Evolutionary conservation across 129 eudicot species (phyloP), one percentile per base, ranked within the genome.

Genomic region (Erigeron canadensis): DNA sequence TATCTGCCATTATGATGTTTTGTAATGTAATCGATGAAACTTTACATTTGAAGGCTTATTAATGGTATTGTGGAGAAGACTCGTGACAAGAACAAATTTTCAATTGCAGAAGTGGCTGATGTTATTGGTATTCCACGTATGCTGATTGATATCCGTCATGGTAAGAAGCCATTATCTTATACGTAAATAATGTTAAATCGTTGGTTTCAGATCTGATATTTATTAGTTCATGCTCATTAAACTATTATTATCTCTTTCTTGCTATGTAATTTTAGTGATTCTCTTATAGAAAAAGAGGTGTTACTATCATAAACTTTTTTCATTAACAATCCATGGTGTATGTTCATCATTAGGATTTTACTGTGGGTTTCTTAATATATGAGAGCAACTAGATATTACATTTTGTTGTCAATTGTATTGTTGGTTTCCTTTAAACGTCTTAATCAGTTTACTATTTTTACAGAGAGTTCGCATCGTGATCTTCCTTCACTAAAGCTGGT

Each of bases 391-490:
- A 17, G 5, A 54, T 39, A 19, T 2, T 53, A 73, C 13, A 34
- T 63, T 28, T 47, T 22, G 17, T 28, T 59, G 21, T 74, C 42
- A 42, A 18, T 40, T 62, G 7, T 28, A 57, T 61, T 4, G 47
- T 38, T 11, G 13, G 55, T 60, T 22, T 60, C 13, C 10, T 11
- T 10, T 46, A 39, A 63, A 63, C 6, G 9, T 57, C 22, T 57
- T 57, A 5, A 7, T 22, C 63, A 69, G 16, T 63, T 17, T 42
- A 22, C 18, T 71, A 3, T 40, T 55, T 46, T 77, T 80, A 81
- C 28, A 92, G 98, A 93, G 95, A 84, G 96, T 65, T 87, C 98
- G 59, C 98, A 93, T 78, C 96, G 98, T 37, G 98, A 93, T 59
- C 93, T 89, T 62, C 96, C 96, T 84, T 89, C 96, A 38, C 82